Percentiles rank a stretch among this genome's conserved stretches.
Conservation (phyloP, 1,284 basidiomycete genomes). For the Cystobasidiaceae sp. region DNA sequence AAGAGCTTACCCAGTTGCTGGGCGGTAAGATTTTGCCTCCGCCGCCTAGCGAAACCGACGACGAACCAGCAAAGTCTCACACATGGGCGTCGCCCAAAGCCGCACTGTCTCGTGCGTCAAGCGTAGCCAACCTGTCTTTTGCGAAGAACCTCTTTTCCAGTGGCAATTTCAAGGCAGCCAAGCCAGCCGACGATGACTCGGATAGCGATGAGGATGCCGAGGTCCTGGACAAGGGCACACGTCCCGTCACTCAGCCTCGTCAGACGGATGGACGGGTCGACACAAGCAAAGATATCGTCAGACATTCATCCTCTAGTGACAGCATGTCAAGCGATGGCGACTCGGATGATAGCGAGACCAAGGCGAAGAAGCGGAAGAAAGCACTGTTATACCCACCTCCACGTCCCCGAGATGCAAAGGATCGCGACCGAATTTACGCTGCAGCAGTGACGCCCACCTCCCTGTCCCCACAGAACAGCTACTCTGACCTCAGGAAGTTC, state of each 20-base stretch:
- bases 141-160: slow-evolving; percentile 14
- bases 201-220: background rate
- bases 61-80: background rate
- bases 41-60: slow-evolving; percentile 25
- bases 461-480: slow-evolving; percentile 11
- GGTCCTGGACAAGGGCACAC: background rate
- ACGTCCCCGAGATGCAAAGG: background rate
- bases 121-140: slow-evolving; percentile 2
- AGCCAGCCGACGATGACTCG: slow-evolving; percentile 15
- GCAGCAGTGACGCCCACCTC: slow-evolving; percentile 13
- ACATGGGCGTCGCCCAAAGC: background rate
- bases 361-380: background rate
- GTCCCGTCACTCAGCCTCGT: background rate
- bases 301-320: background rate
- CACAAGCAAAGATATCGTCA: background rate
- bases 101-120: slow-evolving; percentile 1
- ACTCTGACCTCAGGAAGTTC: background rate
- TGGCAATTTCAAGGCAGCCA: background rate
- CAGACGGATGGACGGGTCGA: background rate
- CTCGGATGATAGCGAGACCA: slow-evolving; percentile 10
- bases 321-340: background rate
- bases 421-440: slow-evolving; percentile 13
- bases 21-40: slow-evolving; percentile 23
- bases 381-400: slow-evolving; percentile 20
- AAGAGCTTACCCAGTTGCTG: slow-evolving; percentile 6